Evolutionary conservation across 345 rosid species (phyloP).

Genomic region (Noccaea caerulescens): DNA sequence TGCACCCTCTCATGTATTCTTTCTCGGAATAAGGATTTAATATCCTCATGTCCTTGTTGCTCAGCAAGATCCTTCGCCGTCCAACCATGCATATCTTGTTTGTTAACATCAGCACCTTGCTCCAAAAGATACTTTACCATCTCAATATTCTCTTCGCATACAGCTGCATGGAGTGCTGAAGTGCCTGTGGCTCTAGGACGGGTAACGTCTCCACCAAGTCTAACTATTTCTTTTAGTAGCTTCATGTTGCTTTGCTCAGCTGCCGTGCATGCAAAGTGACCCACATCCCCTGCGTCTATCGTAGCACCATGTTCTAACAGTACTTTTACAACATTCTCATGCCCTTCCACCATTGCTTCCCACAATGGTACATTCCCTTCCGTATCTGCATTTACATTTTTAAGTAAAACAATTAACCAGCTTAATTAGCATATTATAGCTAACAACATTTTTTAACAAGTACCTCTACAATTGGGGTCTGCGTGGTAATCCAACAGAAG

Average conservation of each 20-base stretch:
- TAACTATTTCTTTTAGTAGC: slow-evolving; percentile 62
- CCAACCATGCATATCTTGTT: slow-evolving; percentile 68
- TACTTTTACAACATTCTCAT: slow-evolving; percentile 55
- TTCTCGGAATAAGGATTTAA: slow-evolving; percentile 57
- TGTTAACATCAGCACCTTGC: slow-evolving; percentile 68
- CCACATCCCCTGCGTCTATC: slow-evolving; percentile 67
- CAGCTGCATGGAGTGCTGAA: slow-evolving; percentile 84
- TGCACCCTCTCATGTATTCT: slow-evolving; percentile 35
- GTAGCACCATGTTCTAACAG: slow-evolving; percentile 53
- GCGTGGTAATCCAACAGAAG: slow-evolving; percentile 71
- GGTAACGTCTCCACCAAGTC: slow-evolving; percentile 63
- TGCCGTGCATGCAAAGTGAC: slow-evolving; percentile 71
- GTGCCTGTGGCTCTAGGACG: slow-evolving; percentile 54
- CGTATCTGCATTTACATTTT: slow-evolving; percentile 51
- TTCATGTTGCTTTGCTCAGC: slow-evolving; percentile 70
- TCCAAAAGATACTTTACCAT: slow-evolving; percentile 69
- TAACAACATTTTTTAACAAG: background rate
- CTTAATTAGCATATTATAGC: no score
- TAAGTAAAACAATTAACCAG: background rate
- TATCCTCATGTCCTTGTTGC: slow-evolving; percentile 86
- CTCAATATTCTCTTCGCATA: slow-evolving; percentile 71
- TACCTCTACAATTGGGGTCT: slow-evolving; percentile 78
- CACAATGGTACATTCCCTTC: slow-evolving; percentile 80
- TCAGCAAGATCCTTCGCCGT: slow-evolving; percentile 75
- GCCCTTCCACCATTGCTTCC: slow-evolving; percentile 78